These are phyloP conservation scores for Lecanoromycetidae sp. DNA, from an alignment of 2,329 filamentous ascomycete species.

Conservation along the genomic window DNA sequence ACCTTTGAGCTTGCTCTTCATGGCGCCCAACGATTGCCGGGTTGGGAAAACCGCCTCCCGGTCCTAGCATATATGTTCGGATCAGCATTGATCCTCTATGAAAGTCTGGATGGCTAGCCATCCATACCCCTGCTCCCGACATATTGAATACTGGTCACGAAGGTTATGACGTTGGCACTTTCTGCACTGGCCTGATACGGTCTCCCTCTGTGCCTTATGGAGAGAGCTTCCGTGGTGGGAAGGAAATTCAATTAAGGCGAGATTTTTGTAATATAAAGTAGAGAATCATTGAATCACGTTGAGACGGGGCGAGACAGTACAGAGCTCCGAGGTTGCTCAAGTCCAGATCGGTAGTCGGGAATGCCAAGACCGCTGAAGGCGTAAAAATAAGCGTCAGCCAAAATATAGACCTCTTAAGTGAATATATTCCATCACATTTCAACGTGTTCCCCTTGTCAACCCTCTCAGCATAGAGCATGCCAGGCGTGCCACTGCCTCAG, in stretches of 20 bases:
- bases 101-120: slow-evolving; percentile 1
- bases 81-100: slow-evolving; percentile 11
- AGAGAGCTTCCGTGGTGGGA: background rate
- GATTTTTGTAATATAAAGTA: background rate
- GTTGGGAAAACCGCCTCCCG: slow-evolving; percentile 94
- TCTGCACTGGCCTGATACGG: too few species aligned
- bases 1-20: slow-evolving; percentile 97
- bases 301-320: background rate
- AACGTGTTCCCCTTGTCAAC: background rate
- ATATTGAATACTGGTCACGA: slow-evolving; percentile 21
- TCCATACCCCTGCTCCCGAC: slow-evolving; percentile 31
- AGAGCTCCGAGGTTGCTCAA: background rate
- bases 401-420: background rate
- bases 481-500: slow-evolving; percentile 38
- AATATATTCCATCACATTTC: too few species aligned
- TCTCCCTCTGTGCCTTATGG: too few species aligned
- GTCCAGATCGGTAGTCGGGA: background rate
- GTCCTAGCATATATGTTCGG: slow-evolving; percentile 6
- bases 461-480: slow-evolving; percentile 26
- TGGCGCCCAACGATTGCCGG: slow-evolving; percentile 86
- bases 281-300: too few species aligned
- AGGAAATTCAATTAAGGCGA: background rate
- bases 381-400: background rate
- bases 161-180: background rate
- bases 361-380: background rate